Evolutionary conservation across 371 early-diverging fungal species (phyloP).

Genomic region (Zychaea mexicana): DNA sequence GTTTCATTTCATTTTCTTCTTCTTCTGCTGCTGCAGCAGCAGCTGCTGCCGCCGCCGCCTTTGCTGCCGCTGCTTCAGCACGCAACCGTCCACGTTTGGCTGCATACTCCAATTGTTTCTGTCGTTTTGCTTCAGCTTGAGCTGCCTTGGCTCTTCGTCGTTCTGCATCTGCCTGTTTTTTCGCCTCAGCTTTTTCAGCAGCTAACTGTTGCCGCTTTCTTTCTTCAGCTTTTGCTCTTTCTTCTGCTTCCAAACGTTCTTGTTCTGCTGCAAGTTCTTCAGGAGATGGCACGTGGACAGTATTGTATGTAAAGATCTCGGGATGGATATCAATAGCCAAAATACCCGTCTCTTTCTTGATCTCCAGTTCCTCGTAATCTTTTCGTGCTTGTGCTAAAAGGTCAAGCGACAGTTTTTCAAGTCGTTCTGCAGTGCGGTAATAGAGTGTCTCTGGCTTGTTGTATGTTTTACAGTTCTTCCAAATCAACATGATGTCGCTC

Average conservation of each 20-base stretch:
- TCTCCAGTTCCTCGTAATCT: conserved; percentile 40
- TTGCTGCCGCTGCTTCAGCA: conserved; percentile 9
- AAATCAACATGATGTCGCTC: conserved; percentile 72
- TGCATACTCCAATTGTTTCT: conserved; percentile 11
- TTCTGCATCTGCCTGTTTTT: conserved; percentile 9
- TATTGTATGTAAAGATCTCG: conserved; percentile 56
- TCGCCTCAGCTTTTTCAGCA: conserved; percentile 11
- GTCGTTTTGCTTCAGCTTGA: conserved; percentile 6
- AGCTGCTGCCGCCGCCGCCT: neutral
- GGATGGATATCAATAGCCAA: conserved; percentile 50
- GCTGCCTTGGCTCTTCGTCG: conserved; percentile 5
- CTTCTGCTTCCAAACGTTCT: conserved; percentile 18
- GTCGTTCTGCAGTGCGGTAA: conserved; percentile 63
- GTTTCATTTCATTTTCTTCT: neutral
- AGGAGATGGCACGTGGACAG: conserved; percentile 23
- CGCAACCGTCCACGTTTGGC: conserved; percentile 2
- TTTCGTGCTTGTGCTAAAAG: conserved; percentile 39
- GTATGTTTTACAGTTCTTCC: conserved; percentile 77
- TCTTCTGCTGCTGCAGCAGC: conserved; percentile 9
- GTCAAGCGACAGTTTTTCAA: conserved; percentile 38
- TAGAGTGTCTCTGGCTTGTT: conserved; percentile 77
- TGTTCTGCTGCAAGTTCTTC: conserved; percentile 25
- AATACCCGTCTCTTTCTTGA: conserved; percentile 46
- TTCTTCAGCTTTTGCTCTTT: conserved; percentile 16
- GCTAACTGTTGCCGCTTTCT: conserved; percentile 7